Evolutionary conservation across 139 green algal genomes (phyloP), one percentile per base, ranked within the genome.

Genomic region (Chlorella sp.): DNA sequence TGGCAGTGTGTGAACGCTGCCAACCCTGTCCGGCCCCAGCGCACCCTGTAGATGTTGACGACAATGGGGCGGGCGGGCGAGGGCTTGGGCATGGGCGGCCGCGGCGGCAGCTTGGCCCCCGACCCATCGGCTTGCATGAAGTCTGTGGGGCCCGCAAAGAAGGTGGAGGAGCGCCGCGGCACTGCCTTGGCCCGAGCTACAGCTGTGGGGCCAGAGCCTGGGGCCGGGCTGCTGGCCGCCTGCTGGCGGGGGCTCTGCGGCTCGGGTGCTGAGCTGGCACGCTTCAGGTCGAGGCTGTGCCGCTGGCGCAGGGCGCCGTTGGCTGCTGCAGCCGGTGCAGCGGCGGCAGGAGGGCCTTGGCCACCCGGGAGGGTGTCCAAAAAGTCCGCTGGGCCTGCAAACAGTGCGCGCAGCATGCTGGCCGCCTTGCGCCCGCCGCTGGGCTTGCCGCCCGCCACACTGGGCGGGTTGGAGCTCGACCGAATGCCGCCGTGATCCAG

Each of bases 311-410:
- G 6, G n/a, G n/a, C n/a, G 68, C 68, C 68, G 4, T 38, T 38
- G 32, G 68, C 34, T 17, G 11, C 34, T 30, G 68, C 36, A 1
- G 38, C 70, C 38, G 70, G 11, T 17, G 70, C 40, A 24, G 40
- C 16, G 30, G 70, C 20, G 22, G 75, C 4, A 17, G 75, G 0
- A 36, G 48, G 34, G n/a, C 34, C 20, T 38, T 36, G n/a, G n/a
- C n/a, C n/a, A 19, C 26, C 24, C 19, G 34, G 76, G 24, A 24
- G 8, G 48, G 9, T 22, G 20, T 17, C 56, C 76, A 82, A 0
- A 32, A 82, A 82, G 54, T 82, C 76, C 30, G 76, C 76, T 6
- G 76, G 76, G 20, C 76, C 76, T 20, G 36, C 54, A 72, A 82
- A 82, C 34, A 74, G 58, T 13, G 77, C 17, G 58, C 60, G 56